Evolutionary conservation across 768 basidiomycete species (phyloP).

Genomic region (Mycena polygramma): DNA sequence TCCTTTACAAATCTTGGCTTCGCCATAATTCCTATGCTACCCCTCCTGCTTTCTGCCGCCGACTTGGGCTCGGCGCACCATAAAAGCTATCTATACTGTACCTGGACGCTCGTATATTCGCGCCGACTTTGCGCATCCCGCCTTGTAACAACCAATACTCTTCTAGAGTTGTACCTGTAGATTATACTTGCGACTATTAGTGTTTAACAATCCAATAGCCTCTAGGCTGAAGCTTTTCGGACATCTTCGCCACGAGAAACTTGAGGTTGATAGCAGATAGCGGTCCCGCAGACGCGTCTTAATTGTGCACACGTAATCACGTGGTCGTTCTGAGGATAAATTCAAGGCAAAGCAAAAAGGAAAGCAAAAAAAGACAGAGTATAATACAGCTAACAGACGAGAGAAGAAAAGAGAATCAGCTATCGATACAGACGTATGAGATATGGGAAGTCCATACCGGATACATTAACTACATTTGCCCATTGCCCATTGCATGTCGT

Average conservation of each 20-base stretch:
- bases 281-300: conserved; percentile 13
- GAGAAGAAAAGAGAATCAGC: conserved; percentile 38
- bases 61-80: conserved; percentile 24
- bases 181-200: conserved; percentile 11
- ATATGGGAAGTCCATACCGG: conserved; percentile 25
- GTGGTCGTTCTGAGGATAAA: conserved; percentile 18
- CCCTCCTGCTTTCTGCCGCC: conserved; percentile 12
- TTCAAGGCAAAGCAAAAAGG: conserved; percentile 27
- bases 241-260: conserved; percentile 16
- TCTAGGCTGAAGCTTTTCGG: conserved; percentile 6
- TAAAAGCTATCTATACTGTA: conserved; percentile 2
- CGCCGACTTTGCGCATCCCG: conserved; percentile 12
- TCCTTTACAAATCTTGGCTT: conserved; percentile 12
- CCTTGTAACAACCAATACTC: conserved; percentile 6
- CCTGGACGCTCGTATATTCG: conserved; percentile 18
- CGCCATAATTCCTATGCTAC: conserved; percentile 31
- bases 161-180: conserved; percentile 22
- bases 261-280: background rate
- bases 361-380: conserved; percentile 34
- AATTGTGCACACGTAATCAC: conserved; percentile 14
- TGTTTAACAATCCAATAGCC: conserved; percentile 24
- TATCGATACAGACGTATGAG: conserved; percentile 43
- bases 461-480: conserved; percentile 32
- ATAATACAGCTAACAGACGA: conserved; percentile 40
- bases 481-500: conserved; percentile 4